These are phyloP conservation scores for Protomyces pachydermus DNA, from an alignment of 1,139 yeast genomes.

Conservation along the genomic window DNA sequence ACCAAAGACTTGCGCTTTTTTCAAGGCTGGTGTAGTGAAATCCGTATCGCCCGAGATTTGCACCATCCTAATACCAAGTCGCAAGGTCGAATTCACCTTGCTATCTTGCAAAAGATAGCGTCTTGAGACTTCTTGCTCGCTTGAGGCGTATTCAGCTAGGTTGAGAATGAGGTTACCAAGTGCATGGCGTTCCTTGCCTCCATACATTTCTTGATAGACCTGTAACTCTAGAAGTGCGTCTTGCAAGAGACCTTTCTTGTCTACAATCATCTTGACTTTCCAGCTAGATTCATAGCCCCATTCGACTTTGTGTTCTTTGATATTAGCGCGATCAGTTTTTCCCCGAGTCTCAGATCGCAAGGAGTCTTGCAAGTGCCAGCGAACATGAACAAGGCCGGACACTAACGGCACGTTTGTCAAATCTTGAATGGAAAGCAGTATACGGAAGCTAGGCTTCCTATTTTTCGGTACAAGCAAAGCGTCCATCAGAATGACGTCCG, in stretches of 20 bases:
- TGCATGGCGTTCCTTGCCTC: constrained; percentile 41
- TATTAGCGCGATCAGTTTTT: constrained; percentile 45
- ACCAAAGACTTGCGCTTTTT: constrained; percentile 37
- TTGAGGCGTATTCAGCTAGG: constrained; percentile 64
- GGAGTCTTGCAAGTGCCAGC: constrained; percentile 52
- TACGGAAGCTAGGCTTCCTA: constrained; percentile 50
- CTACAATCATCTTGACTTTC: constrained; percentile 45
- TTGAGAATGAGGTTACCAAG: constrained; percentile 67
- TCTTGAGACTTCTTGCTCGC: constrained; percentile 43
- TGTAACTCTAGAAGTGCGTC: constrained; percentile 39
- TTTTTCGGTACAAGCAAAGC: constrained; percentile 26
- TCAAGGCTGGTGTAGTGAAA: constrained; percentile 32
- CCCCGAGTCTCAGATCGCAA: constrained; percentile 45
- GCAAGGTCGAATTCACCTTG: constrained; percentile 73
- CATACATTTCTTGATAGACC: constrained; percentile 38
- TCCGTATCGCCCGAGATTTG: constrained; percentile 46
- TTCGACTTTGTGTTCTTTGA: constrained; percentile 48
- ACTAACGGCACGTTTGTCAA: constrained; percentile 78
- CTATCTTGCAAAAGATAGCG: constrained; percentile 69
- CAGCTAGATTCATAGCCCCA: constrained; percentile 47
- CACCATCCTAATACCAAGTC: constrained; percentile 47
- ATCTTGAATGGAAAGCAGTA: constrained; percentile 59
- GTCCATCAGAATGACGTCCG: background rate
- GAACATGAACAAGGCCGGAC: constrained; percentile 62
- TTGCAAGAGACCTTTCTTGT: constrained; percentile 38